Conservation (phyloP, 331 rosid genomes). For the Ulmus americana region DNA sequence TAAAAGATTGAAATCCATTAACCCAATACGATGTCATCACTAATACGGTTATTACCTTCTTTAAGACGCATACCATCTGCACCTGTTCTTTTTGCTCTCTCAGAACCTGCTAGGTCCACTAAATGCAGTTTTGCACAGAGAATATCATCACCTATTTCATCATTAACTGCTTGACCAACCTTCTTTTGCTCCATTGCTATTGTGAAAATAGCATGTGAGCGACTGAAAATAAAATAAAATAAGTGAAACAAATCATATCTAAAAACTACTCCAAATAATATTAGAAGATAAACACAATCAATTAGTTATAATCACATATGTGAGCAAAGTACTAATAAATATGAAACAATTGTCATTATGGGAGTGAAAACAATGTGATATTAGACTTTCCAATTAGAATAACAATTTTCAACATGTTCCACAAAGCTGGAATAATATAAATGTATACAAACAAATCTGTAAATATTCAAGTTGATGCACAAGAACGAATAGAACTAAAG, state of each 20-base stretch:
- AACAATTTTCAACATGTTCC: too few species aligned
- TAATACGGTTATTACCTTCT: slow-evolving; percentile 51
- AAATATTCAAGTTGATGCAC: too few species aligned
- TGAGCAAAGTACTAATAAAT: too few species aligned
- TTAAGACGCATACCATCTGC: slow-evolving; percentile 89
- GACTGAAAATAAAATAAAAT: slow-evolving; percentile 34
- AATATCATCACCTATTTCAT: slow-evolving; percentile 63
- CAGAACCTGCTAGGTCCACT: slow-evolving; percentile 94
- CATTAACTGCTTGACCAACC: slow-evolving; percentile 24
- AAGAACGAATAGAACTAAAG: too few species aligned
- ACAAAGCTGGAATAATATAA: too few species aligned
- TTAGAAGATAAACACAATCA: too few species aligned
- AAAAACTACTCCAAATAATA: background rate
- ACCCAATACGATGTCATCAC: too few species aligned
- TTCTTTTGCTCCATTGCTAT: slow-evolving; percentile 84
- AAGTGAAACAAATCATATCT: background rate
- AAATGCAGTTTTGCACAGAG: slow-evolving; percentile 77
- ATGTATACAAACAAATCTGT: too few species aligned
- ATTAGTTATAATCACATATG: too few species aligned
- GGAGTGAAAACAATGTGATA: too few species aligned
- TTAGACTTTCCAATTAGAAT: too few species aligned
- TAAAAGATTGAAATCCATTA: background rate
- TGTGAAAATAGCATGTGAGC: slow-evolving; percentile 91
- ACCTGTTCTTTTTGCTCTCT: slow-evolving; percentile 86
- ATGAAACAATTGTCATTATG: too few species aligned